These are phyloP conservation scores for Protomyces inundatus DNA, from an alignment of 1,139 yeast species.

Conservation along the genomic window DNA sequence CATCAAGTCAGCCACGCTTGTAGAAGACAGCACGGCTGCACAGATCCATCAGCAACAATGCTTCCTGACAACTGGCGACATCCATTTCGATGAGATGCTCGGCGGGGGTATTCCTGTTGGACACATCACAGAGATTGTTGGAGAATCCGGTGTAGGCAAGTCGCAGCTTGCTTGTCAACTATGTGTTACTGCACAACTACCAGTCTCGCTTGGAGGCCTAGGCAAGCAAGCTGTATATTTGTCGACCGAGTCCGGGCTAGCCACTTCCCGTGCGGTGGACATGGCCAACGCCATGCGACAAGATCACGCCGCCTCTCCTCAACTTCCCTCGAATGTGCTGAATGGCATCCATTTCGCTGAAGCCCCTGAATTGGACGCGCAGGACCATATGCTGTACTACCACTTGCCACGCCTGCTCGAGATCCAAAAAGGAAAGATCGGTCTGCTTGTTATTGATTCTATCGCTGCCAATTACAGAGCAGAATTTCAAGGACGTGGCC, in stretches of 20 bases:
- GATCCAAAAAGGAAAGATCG: conserved; percentile 42
- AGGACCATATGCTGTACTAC: conserved; percentile 65
- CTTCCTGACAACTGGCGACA: conserved; percentile 49
- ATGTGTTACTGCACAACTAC: conserved; percentile 53
- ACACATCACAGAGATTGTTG: conserved; percentile 70
- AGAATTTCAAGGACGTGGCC: conserved; percentile 43
- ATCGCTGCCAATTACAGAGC: conserved; percentile 80
- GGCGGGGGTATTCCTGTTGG: conserved; percentile 58
- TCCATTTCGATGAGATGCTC: conserved; percentile 50
- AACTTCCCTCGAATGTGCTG: conserved; percentile 37
- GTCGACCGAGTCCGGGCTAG: conserved; percentile 69
- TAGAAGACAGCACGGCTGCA: not conserved
- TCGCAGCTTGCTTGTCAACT: conserved; percentile 69
- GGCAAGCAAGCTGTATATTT: conserved; percentile 54
- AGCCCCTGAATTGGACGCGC: conserved; percentile 64
- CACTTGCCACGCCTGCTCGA: conserved; percentile 57
- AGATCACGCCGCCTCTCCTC: not conserved
- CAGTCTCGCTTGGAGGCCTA: conserved; percentile 47
- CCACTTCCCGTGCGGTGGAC: conserved; percentile 54
- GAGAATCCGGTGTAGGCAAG: conserved; percentile 75
- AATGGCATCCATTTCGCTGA: conserved; percentile 56
- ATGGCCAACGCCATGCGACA: conserved; percentile 33
- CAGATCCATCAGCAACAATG: not conserved
- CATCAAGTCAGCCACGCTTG: not conserved
- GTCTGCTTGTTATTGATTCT: conserved; percentile 66